Evolutionary conservation across 2,329 filamentous ascomycete genomes (phyloP).

Genomic region (Scedosporium apiospermum): DNA sequence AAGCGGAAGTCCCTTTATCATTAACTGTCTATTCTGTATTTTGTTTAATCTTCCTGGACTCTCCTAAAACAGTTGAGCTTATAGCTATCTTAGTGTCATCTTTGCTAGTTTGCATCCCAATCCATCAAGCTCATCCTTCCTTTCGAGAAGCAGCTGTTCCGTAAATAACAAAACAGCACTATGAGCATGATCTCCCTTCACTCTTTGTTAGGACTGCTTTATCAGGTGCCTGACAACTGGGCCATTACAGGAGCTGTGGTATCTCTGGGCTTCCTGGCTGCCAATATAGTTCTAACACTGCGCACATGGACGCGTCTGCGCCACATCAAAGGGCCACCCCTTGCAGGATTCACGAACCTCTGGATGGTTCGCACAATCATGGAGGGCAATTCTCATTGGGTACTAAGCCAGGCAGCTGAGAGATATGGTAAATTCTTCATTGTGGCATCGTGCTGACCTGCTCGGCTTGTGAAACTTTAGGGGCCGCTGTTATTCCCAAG

Average conservation of each 20-base stretch:
- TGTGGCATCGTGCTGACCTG: background rate
- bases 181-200: too few species aligned
- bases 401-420: constrained; percentile 23
- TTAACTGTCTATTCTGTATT: too few species aligned
- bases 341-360: constrained; percentile 27
- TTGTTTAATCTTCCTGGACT: too few species aligned
- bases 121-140: too few species aligned
- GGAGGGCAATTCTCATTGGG: constrained; percentile 22
- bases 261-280: background rate
- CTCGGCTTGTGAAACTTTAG: background rate
- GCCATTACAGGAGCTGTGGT: background rate
- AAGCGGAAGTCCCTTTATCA: too few species aligned
- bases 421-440: constrained; percentile 22
- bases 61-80: too few species aligned
- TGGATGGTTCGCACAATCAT: constrained; percentile 25
- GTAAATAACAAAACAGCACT: too few species aligned
- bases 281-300: constrained; percentile 9
- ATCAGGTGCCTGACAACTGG: background rate
- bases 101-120: too few species aligned
- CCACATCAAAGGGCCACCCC: constrained; percentile 28
- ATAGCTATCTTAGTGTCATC: too few species aligned
- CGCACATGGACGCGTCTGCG: constrained; percentile 25
- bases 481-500: too few species aligned
- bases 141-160: too few species aligned
- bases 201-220: too few species aligned